Percentiles rank a stretch among this genome's conserved stretches.
These are phyloP conservation scores for Telopea speciosissima DNA, from an alignment of 177 flowering plant genomes.

Conservation along the genomic window DNA sequence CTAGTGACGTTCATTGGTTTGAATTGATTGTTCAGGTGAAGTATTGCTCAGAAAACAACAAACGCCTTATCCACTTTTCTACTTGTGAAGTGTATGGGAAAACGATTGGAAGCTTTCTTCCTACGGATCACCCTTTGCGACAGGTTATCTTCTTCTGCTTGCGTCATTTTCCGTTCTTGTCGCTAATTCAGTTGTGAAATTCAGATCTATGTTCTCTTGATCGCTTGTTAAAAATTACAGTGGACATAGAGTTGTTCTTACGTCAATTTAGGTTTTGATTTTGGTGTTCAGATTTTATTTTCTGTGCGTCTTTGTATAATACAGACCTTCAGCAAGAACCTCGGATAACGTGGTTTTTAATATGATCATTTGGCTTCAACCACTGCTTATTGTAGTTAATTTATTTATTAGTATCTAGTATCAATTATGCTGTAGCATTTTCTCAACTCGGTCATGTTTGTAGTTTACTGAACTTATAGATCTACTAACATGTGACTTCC, in stretches of 20 bases:
- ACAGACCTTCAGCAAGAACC: too few relatives aligned
- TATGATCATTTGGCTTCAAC: too few relatives aligned
- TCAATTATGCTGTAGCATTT: too few relatives aligned
- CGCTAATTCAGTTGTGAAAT: background rate
- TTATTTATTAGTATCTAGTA: too few relatives aligned
- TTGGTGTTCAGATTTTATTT: background rate
- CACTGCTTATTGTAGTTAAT: too few relatives aligned
- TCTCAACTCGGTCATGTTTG: too few relatives aligned
- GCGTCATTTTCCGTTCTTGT: background rate
- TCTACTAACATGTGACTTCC: too few relatives aligned
- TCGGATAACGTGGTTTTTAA: background rate
- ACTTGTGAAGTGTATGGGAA: conserved; percentile 98
- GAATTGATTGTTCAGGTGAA: conserved; percentile 47
- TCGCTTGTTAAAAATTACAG: too few relatives aligned
- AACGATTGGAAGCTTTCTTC: conserved; percentile 89
- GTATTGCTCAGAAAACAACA: conserved; percentile 88
- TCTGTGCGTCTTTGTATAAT: too few relatives aligned
- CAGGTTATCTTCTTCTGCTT: conserved; percentile 35
- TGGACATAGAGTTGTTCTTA: background rate
- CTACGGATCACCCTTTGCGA: conserved; percentile 78
- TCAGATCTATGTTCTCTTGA: too few relatives aligned
- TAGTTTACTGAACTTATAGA: background rate
- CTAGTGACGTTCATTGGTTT: conserved; percentile 12
- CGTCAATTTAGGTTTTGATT: background rate
- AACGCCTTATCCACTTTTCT: conserved; percentile 96